Base-by-base conservation (phyloP, 495 filamentous ascomycete species). In the Talaromyces ruber region DNA sequence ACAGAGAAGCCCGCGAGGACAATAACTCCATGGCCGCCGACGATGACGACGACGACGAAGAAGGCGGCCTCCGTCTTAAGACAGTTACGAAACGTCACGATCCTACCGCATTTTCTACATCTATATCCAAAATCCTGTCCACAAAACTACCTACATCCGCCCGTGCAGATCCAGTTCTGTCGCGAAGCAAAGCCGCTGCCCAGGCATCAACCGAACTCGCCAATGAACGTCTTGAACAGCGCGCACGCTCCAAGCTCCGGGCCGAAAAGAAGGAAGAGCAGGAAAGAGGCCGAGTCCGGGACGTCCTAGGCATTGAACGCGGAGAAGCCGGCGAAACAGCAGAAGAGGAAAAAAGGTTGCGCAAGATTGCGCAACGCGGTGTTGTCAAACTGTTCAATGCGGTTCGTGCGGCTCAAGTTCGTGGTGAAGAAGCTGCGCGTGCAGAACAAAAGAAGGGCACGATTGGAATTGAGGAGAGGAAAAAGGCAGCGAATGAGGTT, bases 371-470 rank as follows among this genome's bases (percentile, higher is more conserved):
- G 60, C 91, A 96, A 78, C 83, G 90, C 29, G 92, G 92, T 81
- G 92, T 96, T 21, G 86, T 97, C 12, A 94, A 93, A 80, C 76
- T 98, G 62, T 98, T 98, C 72, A 96, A 98, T 76, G 95, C 94
- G 0, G 91, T 98, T 29, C 82, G 93, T 30, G 89, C 91, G 7
- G 92, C 93, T 16, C 94, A 98, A 76, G 87, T 97, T 30, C 88
- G 87, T 65, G 90, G 86, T 2, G 82, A 86, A 68, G 85, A 91
- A 70, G 91, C 91, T 9, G 85, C 86, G 67, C 82, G 78, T 76
- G 81, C 80, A 39, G 84, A 85, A 32, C 77, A 82, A 70, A 80
- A 82, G 69, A 86, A 89, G 72, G 89, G 89, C n/a, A 78, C 93
- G 12, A 79, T 93, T 53, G 91, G 90, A 14, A 78, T 84, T 61